Base-by-base conservation (phyloP, 768 basidiomycete genomes). In the Plicaturopsis crispa region DNA sequence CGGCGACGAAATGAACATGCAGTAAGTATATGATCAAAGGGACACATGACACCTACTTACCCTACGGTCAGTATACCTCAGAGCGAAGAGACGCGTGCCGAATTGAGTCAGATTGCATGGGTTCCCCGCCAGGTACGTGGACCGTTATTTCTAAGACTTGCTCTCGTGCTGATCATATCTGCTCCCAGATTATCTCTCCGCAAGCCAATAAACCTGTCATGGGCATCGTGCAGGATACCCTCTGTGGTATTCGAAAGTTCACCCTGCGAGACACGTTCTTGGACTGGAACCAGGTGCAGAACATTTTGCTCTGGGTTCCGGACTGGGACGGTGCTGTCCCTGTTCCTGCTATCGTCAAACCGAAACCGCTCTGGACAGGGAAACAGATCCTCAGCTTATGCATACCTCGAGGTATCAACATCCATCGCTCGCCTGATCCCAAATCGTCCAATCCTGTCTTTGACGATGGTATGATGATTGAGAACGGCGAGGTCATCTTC, bases 1-100 rank as follows among this genome's bases (percentile, higher is more conserved):
- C 54, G 96, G 96, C 49, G 96, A 98, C 54, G 96, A 99, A 60
- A 99, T 98, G 96, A 98, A 99, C 66, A 88, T 98, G 85, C 96
- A 98, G 91, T 94, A 75, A 35, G 88, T 81, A n/a, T 39, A n/a
- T n/a, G n/a, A n/a, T n/a, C n/a, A n/a, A n/a, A n/a, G n/a, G n/a
- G n/a, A n/a, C n/a, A n/a, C n/a, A n/a, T n/a, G n/a, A n/a, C n/a
- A n/a, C n/a, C n/a, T n/a, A n/a, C n/a, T n/a, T n/a, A n/a, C 6
- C 38, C 14, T n/a, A 42, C 22, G 43, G 36, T 24, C 50, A 96
- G 91, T 58, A 82, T 99, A 26, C 96, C 96, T 18, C 96, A 99
- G 57, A 92, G 88, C 41, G 96, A 98, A 61, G 96, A 99, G 60
- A 98, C 96, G 23, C 78, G 96, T 39, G 94, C 96, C 0, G 96